These are phyloP conservation scores for Globisporangium cystogenes DNA, from an alignment of 352 stramenopile genomes.

Conservation along the genomic window DNA sequence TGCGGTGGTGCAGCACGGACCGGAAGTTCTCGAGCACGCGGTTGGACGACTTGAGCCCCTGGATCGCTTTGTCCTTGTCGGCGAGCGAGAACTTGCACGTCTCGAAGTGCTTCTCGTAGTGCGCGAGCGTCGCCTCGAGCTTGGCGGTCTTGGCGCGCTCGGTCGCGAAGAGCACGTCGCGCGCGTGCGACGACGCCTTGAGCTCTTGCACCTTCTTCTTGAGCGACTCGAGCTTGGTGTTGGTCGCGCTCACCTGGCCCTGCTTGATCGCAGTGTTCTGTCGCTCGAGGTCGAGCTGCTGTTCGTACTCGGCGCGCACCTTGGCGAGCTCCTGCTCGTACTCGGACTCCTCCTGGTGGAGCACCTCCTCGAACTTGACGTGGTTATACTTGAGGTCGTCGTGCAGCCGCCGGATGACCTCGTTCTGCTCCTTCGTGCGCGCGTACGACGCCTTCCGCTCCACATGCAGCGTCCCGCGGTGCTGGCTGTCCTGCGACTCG, in stretches of 20 bases:
- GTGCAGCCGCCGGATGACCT: constrained; percentile 79
- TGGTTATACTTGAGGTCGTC: constrained; percentile 86
- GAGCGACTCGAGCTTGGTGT: constrained; percentile 76
- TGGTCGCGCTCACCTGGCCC: constrained; percentile 67
- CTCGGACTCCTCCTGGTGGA: constrained; percentile 75
- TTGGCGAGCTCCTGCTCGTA: constrained; percentile 75
- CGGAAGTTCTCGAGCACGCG: constrained; percentile 80
- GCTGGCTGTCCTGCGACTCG: constrained; percentile 70
- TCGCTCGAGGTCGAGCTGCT: constrained; percentile 59
- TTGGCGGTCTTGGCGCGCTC: constrained; percentile 63
- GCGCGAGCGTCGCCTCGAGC: constrained; percentile 52
- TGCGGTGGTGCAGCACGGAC: constrained; percentile 68
- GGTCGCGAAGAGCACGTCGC: constrained; percentile 65
- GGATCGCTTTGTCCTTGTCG: constrained; percentile 71
- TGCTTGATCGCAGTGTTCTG: constrained; percentile 81
- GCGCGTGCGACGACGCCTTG: constrained; percentile 58
- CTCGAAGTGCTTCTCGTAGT: constrained; percentile 78
- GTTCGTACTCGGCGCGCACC: constrained; percentile 49
- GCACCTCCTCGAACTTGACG: constrained; percentile 78
- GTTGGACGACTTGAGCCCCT: constrained; percentile 62
- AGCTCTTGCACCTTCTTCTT: constrained; percentile 85
- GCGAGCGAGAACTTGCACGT: constrained; percentile 52
- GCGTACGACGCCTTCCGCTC: constrained; percentile 62
- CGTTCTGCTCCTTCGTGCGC: constrained; percentile 72
- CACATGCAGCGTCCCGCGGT: constrained; percentile 46